Evolutionary conservation across 768 basidiomycete species (phyloP).

Genomic region (Pleurotus platypus): DNA sequence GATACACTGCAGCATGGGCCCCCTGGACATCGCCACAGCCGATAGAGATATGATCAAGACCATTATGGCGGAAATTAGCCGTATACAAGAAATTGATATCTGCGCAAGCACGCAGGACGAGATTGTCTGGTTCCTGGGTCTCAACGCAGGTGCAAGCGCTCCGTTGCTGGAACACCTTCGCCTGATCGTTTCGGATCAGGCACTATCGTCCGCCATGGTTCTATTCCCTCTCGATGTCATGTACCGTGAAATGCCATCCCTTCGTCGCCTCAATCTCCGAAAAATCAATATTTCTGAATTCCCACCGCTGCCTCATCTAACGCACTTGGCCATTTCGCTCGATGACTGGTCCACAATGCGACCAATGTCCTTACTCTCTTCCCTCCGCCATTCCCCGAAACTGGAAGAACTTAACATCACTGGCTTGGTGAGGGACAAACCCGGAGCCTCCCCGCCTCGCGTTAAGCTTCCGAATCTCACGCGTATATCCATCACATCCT

Average conservation of each 20-base stretch:
- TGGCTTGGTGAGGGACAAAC: not conserved
- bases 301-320: not conserved
- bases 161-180: not conserved
- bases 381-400: not conserved
- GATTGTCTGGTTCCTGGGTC: not conserved
- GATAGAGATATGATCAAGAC: not conserved
- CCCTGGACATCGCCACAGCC: not conserved
- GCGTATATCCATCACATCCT: too few relatives aligned
- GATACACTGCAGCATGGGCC: not conserved
- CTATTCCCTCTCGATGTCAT: not conserved
- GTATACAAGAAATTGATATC: not conserved
- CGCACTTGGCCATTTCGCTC: not conserved
- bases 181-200: not conserved
- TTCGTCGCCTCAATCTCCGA: not conserved
- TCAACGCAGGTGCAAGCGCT: not conserved
- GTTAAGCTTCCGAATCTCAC: too few relatives aligned
- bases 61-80: not conserved
- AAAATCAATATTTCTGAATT: not conserved
- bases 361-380: not conserved
- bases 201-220: not conserved
- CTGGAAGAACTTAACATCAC: not conserved
- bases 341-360: too few relatives aligned
- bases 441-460: too few relatives aligned
- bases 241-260: not conserved
- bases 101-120: not conserved